Evolutionary conservation across 768 basidiomycete species (phyloP).

Genomic region (Strobilomyces dryophilus): DNA sequence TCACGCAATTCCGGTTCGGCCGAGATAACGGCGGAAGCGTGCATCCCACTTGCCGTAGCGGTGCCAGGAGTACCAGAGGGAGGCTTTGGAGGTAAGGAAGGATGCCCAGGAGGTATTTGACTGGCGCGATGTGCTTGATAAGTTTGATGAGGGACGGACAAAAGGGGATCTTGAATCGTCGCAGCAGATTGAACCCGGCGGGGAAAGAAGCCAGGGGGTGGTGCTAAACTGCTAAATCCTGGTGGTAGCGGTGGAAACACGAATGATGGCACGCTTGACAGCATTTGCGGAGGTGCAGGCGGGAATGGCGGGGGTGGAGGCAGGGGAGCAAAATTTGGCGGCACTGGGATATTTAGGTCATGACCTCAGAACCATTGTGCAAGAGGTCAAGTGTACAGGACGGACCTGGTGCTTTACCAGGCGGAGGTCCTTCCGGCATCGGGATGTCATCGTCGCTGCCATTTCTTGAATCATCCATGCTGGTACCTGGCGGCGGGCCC

Average conservation of each 20-base stretch:
- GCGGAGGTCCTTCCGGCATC: slow-evolving; percentile 83
- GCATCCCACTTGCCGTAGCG: slow-evolving; percentile 44
- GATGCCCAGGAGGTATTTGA: slow-evolving; percentile 35
- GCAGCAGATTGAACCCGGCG: slow-evolving; percentile 47
- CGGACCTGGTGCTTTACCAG: slow-evolving; percentile 28
- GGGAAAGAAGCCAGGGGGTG: slow-evolving; percentile 67
- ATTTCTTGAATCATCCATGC: slow-evolving; percentile 36
- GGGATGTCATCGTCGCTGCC: slow-evolving; percentile 80
- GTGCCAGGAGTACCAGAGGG: slow-evolving; percentile 13
- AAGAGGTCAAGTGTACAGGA: neutral
- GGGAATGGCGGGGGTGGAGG: slow-evolving; percentile 19
- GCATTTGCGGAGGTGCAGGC: slow-evolving; percentile 16
- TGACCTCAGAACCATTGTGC: neutral
- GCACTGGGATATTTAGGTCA: slow-evolving; percentile 3
- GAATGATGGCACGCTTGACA: slow-evolving; percentile 17
- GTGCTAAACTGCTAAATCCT: slow-evolving; percentile 29
- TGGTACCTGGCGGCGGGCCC: slow-evolving; percentile 50
- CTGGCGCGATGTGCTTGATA: slow-evolving; percentile 67
- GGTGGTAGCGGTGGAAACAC: slow-evolving; percentile 12
- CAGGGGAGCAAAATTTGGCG: neutral
- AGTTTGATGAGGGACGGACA: slow-evolving; percentile 71
- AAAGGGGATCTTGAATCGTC: slow-evolving; percentile 71
- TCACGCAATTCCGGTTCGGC: slow-evolving; percentile 89
- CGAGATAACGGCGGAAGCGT: slow-evolving; percentile 63
- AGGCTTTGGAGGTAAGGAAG: slow-evolving; percentile 44